Conservation (phyloP, 495 filamentous ascomycete species). For the Aspergillus sparsus region DNA sequence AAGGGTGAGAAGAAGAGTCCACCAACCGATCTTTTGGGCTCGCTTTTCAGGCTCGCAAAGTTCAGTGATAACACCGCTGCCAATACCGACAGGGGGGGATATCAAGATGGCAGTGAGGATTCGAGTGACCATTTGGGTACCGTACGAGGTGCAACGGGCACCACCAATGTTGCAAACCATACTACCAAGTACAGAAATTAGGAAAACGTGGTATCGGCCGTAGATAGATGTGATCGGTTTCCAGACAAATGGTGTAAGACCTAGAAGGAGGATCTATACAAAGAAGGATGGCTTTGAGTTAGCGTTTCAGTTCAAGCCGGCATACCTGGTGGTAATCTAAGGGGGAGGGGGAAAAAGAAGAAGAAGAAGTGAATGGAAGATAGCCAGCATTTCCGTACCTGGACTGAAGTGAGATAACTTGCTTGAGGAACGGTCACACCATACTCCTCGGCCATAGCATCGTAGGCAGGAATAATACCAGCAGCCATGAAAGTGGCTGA, state of each 20-base stretch:
- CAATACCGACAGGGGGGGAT: conserved; percentile 37
- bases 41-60: conserved; percentile 31
- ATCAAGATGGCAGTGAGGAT: conserved; percentile 35
- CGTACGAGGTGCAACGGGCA: conserved; percentile 33
- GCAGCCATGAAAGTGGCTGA: conserved; percentile 38
- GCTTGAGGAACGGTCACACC: conserved; percentile 28
- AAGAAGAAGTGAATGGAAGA: neutral
- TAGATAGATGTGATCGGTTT: conserved; percentile 34
- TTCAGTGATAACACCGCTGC: conserved; percentile 36
- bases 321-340: neutral
- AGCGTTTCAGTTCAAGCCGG: neutral
- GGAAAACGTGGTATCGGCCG: conserved; percentile 33
- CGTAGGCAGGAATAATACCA: conserved; percentile 37
- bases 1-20: conserved; percentile 36
- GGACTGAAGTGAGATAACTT: conserved; percentile 35
- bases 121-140: conserved; percentile 32
- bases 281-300: neutral
- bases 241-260: conserved; percentile 34
- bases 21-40: conserved; percentile 36
- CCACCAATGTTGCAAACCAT: conserved; percentile 41
- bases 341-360: neutral
- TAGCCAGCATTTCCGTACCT: conserved; percentile 18
- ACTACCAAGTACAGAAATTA: conserved; percentile 35
- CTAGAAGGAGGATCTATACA: conserved; percentile 34
- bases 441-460: conserved; percentile 30